Conservation (phyloP, 495 filamentous ascomycete species). For the Chaetomium cochliodes region DNA sequence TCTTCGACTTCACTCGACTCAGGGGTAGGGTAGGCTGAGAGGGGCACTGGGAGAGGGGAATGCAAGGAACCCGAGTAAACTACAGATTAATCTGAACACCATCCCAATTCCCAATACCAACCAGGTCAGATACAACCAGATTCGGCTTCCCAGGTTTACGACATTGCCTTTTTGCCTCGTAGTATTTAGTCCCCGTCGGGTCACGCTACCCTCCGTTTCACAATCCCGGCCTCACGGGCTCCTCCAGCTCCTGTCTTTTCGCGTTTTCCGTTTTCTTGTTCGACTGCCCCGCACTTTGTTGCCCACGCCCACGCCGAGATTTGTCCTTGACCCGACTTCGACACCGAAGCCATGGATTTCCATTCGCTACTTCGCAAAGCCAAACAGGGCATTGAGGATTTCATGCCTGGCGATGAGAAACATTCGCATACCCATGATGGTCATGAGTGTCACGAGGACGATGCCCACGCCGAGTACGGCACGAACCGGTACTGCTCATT, state of each 20-base stretch:
- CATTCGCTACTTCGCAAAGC: conserved; percentile 24
- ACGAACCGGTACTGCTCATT: conserved; percentile 80
- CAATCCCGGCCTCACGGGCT: not conserved
- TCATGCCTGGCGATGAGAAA: conserved; percentile 35
- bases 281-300: conserved; percentile 15
- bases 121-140: not conserved
- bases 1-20: not conserved
- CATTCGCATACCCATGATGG: conserved; percentile 45
- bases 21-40: not conserved
- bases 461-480: conserved; percentile 38
- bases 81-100: not conserved
- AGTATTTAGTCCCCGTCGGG: not conserved
- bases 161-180: not conserved
- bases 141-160: too few species aligned
- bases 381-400: conserved; percentile 31
- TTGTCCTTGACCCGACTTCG: not conserved
- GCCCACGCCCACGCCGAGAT: not conserved
- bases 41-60: not conserved
- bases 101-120: not conserved
- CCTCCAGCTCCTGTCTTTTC: not conserved
- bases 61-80: not conserved
- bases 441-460: conserved; percentile 33
- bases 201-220: conserved; percentile 11
- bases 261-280: not conserved
- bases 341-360: conserved; percentile 22